Conservation (phyloP, 2,329 filamentous ascomycete genomes). For the Myriosclerotinia curreyana region DNA sequence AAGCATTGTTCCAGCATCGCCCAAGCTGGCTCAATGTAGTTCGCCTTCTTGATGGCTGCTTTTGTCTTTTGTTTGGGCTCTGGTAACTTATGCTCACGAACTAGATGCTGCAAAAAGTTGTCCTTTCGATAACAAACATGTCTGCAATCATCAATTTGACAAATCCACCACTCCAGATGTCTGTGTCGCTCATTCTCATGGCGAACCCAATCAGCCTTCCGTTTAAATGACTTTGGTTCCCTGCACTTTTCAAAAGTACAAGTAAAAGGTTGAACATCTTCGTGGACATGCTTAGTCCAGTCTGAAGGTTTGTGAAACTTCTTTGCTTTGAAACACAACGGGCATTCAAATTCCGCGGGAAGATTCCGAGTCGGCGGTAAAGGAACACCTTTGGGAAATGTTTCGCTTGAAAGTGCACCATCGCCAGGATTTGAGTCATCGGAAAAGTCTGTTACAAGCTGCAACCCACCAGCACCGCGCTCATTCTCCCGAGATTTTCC, state of each 20-base stretch:
- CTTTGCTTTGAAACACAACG: slow-evolving; percentile 80
- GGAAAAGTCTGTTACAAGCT: slow-evolving; percentile 54
- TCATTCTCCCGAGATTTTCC: slow-evolving; percentile 60
- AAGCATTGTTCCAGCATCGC: slow-evolving; percentile 75
- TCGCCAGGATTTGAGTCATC: slow-evolving; percentile 69
- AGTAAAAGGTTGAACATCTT: slow-evolving; percentile 89
- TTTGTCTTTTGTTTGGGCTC: slow-evolving; percentile 80
- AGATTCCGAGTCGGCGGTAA: slow-evolving; percentile 73
- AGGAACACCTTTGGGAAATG: slow-evolving; percentile 77
- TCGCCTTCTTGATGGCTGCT: slow-evolving; percentile 59
- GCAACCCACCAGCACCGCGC: slow-evolving; percentile 52
- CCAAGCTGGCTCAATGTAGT: slow-evolving; percentile 65
- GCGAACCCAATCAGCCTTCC: slow-evolving; percentile 92
- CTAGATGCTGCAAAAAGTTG: slow-evolving; percentile 89
- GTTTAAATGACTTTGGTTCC: slow-evolving; percentile 88
- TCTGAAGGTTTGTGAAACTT: slow-evolving; percentile 88
- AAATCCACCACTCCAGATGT: slow-evolving; percentile 88
- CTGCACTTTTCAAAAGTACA: slow-evolving; percentile 83
- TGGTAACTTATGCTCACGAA: slow-evolving; percentile 82
- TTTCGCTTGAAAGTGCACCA: slow-evolving; percentile 65
- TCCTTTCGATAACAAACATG: slow-evolving; percentile 85
- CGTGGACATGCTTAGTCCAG: slow-evolving; percentile 95
- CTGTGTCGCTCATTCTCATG: slow-evolving; percentile 91
- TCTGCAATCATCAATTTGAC: slow-evolving; percentile 73
- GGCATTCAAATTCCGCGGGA: slow-evolving; percentile 86